Percentiles rank a stretch among this genome's conserved stretches.
Conservation (phyloP, 257 asterid species). For the Penstemon eatonii region DNA sequence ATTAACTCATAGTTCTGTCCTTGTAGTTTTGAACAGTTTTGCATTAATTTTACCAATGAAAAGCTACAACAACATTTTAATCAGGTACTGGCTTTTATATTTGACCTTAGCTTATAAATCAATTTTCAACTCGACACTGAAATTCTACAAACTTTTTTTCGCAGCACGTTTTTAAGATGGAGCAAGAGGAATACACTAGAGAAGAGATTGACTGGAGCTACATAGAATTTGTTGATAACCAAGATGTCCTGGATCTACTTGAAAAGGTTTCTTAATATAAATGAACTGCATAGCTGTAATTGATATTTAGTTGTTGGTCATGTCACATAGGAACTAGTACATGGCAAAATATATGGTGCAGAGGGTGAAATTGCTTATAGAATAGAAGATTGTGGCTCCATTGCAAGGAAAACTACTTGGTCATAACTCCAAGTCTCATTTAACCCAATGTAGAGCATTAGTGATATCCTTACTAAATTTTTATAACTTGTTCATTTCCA, state of each 20-base stretch:
- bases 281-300: conserved; percentile 5
- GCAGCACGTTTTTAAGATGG: conserved; percentile 99
- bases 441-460: not conserved
- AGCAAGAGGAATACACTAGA: conserved; percentile 93
- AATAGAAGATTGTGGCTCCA: not conserved
- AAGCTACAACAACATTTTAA: conserved; percentile 98
- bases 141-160: conserved; percentile 24
- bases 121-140: conserved; percentile 29
- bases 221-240: conserved; percentile 95
- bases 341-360: conserved; percentile 5
- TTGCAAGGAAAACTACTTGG: conserved; percentile 3
- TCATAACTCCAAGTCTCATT: conserved; percentile 18
- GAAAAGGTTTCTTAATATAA: conserved; percentile 70
- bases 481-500: conserved; percentile 5
- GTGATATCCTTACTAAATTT: not conserved
- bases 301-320: conserved; percentile 19
- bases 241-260: conserved; percentile 94
- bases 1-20: conserved; percentile 28
- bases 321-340: not conserved
- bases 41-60: conserved; percentile 94
- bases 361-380: conserved; percentile 5
- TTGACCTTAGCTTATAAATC: conserved; percentile 21
- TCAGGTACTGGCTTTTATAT: conserved; percentile 57
- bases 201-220: conserved; percentile 98
- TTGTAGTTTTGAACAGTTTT: conserved; percentile 91